phyloP scores from a whole-genome alignment of 768 basidiomycete species.

The Boletus vinaceobasis region DNA sequence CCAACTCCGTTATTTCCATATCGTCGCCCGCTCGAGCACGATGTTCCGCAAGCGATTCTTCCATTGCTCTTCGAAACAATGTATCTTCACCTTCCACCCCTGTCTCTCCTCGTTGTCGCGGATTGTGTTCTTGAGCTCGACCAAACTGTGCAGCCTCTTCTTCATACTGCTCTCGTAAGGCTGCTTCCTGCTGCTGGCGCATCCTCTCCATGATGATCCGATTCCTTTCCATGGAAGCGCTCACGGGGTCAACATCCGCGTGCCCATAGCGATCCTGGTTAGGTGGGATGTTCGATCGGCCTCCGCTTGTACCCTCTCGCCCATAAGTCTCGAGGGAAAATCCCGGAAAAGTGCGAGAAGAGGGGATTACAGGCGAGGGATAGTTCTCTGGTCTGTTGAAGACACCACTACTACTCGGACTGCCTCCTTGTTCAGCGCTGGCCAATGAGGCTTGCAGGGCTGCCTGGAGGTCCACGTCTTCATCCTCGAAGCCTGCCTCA shows the following conservation, averaged over 20 bases:
- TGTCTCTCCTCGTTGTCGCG: constrained; percentile 2
- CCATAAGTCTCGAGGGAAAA: constrained; percentile 12
- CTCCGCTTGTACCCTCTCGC: constrained; percentile 15
- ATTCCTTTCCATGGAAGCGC: constrained; percentile 65
- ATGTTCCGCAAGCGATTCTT: constrained; percentile 21
- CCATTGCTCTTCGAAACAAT: constrained; percentile 45
- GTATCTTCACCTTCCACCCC: constrained; percentile 51
- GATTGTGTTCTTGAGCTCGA: constrained; percentile 4
- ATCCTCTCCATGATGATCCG: constrained; percentile 59
- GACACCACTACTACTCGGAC: constrained; percentile 1
- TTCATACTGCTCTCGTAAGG: constrained; percentile 57
- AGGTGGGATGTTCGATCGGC: constrained; percentile 22
- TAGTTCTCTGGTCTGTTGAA: constrained; percentile 14
- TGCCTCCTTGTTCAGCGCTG: constrained; percentile 12
- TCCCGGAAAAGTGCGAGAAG: constrained; percentile 28
- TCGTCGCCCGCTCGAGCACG: constrained; percentile 21
- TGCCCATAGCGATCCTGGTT: constrained; percentile 31
- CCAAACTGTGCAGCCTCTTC: constrained; percentile 34
- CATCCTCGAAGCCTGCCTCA: constrained; percentile 59
- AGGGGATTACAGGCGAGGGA: constrained; percentile 23
- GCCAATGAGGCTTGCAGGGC: constrained; percentile 80
- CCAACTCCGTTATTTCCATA: constrained; percentile 15
- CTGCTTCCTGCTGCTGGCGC: constrained; percentile 63
- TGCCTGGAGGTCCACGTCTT: constrained; percentile 84
- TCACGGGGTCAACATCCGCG: constrained; percentile 49